Percentiles rank a stretch among this genome's conserved stretches.
These are phyloP conservation scores for Botrytis sinoallii DNA, from an alignment of 2,329 filamentous ascomycete genomes.

Conservation along the genomic window DNA sequence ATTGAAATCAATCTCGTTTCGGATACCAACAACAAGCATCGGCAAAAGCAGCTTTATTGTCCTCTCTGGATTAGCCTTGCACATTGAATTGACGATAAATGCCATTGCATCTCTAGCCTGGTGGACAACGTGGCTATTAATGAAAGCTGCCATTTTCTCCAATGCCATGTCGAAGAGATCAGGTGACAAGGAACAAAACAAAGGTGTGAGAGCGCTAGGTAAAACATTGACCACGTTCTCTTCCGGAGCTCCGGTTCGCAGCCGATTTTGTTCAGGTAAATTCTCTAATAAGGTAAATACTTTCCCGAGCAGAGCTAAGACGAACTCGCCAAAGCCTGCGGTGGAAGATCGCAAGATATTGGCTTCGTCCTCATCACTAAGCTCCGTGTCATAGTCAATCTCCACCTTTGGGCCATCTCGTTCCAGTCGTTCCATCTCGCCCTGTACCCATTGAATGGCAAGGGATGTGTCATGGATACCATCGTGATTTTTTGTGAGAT, in stretches of 20 bases:
- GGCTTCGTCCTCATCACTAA: conserved; percentile 83
- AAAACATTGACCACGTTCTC: conserved; percentile 96
- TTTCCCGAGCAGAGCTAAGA: conserved; percentile 84
- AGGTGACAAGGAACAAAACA: conserved; percentile 86
- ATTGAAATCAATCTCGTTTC: conserved; percentile 95
- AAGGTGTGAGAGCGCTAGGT: conserved; percentile 83
- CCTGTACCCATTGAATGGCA: conserved; percentile 90
- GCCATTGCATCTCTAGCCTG: conserved; percentile 97
- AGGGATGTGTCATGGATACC: conserved; percentile 70
- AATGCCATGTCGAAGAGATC: conserved; percentile 90
- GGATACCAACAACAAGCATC: conserved; percentile 85
- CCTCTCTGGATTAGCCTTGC: conserved; percentile 93
- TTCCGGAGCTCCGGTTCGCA: conserved; percentile 87
- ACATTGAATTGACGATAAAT: conserved; percentile 94
- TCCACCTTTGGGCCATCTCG: conserved; percentile 78
- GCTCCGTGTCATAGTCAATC: conserved; percentile 78
- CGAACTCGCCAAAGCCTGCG: conserved; percentile 87
- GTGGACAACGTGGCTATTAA: conserved; percentile 91
- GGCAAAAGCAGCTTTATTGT: conserved; percentile 87
- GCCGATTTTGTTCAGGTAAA: conserved; percentile 81
- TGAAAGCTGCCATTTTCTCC: conserved; percentile 88
- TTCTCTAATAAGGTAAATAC: conserved; percentile 96
- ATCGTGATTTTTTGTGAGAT: conserved; percentile 67
- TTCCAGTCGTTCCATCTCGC: conserved; percentile 92
- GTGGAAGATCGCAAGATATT: conserved; percentile 90